These are phyloP conservation scores for Trichoderma gracile DNA, from an alignment of 2,329 filamentous ascomycete species.

Conservation along the genomic window DNA sequence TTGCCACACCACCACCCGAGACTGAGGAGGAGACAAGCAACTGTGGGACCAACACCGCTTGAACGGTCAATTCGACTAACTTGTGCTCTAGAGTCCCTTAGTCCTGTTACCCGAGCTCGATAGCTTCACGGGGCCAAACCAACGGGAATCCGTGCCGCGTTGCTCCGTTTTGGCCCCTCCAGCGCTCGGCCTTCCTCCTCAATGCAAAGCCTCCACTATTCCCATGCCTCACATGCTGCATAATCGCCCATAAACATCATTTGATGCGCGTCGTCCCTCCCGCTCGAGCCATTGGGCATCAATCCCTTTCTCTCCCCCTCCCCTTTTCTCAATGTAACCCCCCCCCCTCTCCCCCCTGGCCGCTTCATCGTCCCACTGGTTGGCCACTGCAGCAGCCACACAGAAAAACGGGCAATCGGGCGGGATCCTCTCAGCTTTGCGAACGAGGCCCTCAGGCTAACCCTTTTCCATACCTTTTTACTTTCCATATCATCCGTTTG, in stretches of 20 bases:
- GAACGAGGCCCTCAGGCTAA: conserved; percentile 4
- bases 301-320: not conserved
- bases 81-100: not conserved
- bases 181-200: not conserved
- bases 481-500: not conserved
- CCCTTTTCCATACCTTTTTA: conserved; percentile 6
- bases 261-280: not conserved
- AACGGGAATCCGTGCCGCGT: conserved; percentile 10
- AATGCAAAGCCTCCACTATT: conserved; percentile 11
- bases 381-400: not conserved
- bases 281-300: conserved; percentile 2
- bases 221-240: conserved; percentile 13
- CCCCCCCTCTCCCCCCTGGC: not conserved
- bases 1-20: not conserved
- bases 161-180: conserved; percentile 15
- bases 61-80: conserved; percentile 16
- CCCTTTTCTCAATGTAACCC: conserved; percentile 11
- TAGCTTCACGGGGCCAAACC: not conserved
- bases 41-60: not conserved
- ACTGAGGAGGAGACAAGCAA: not conserved
- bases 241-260: not conserved
- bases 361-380: not conserved
- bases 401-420: not conserved
- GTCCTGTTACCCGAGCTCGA: not conserved
- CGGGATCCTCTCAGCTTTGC: conserved; percentile 18